Conservation (phyloP, 371 early-diverging fungal genomes). For the Actinomortierella ambigua region DNA sequence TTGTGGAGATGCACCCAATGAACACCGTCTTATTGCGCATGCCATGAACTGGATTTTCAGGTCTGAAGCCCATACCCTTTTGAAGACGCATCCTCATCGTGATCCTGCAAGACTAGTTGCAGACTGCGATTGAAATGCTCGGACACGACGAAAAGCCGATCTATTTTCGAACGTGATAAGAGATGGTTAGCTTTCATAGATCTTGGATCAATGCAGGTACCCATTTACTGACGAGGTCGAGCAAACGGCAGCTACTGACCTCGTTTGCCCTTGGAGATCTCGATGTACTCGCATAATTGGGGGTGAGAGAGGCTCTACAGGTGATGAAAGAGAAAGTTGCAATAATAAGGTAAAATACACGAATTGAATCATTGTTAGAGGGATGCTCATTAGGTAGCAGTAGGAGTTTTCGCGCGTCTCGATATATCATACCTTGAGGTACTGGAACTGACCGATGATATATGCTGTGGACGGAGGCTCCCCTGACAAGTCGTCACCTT, state of each 20-base stretch:
- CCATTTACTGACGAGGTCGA: no score
- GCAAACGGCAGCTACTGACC: slow-evolving; percentile 39
- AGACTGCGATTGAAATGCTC: slow-evolving; percentile 54
- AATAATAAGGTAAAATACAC: neutral
- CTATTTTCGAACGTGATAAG: slow-evolving; percentile 26
- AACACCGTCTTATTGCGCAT: no score
- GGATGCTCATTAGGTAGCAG: no score
- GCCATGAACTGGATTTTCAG: no score
- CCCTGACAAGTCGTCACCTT: slow-evolving; percentile 39
- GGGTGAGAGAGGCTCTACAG: slow-evolving; percentile 58
- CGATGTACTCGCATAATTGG: slow-evolving; percentile 62
- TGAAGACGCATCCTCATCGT: slow-evolving; percentile 6
- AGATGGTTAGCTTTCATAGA: no score
- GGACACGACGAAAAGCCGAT: slow-evolving; percentile 63
- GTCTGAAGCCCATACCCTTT: slow-evolving; percentile 38
- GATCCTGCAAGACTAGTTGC: slow-evolving; percentile 18
- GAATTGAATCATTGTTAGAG: no score
- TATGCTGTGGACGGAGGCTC: slow-evolving; percentile 57
- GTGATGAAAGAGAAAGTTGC: neutral
- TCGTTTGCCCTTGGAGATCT: slow-evolving; percentile 65
- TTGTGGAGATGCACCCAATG: no score
- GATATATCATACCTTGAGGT: slow-evolving; percentile 51
- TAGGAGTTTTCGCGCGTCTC: no score
- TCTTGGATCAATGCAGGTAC: no score
- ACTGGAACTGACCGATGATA: slow-evolving; percentile 65